phyloP scores from a whole-genome alignment of 2,329 filamentous ascomycete species.

The Fusarium sp. region DNA sequence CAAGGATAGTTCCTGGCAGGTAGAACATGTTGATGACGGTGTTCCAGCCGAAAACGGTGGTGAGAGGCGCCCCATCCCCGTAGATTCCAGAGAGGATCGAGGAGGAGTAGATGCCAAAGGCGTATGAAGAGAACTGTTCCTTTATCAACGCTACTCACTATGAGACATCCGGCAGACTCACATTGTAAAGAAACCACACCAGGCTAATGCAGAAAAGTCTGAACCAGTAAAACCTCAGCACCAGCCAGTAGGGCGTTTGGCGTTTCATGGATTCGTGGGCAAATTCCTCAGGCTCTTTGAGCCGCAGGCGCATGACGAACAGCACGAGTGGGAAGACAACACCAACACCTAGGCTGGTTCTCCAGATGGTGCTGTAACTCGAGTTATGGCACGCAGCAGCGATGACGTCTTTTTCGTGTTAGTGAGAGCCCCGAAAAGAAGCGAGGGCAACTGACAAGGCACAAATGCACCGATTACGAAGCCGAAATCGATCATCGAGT shows the following conservation, averaged over 20 bases:
- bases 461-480: conserved; percentile 85
- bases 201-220: conserved; percentile 74
- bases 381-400: conserved; percentile 65
- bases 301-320: conserved; percentile 74
- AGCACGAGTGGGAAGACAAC: conserved; percentile 79
- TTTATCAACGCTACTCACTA: background rate
- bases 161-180: conserved; percentile 46
- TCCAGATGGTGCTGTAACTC: conserved; percentile 81
- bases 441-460: conserved; percentile 56
- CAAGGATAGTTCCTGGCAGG: conserved; percentile 80
- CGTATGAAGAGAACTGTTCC: conserved; percentile 76
- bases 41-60: conserved; percentile 86
- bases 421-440: fast-evolving
- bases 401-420: conserved; percentile 53
- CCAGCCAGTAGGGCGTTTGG: conserved; percentile 64
- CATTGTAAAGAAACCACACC: conserved; percentile 88
- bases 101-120: conserved; percentile 85
- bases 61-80: conserved; percentile 67
- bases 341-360: conserved; percentile 80
- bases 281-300: conserved; percentile 83
- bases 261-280: conserved; percentile 73
- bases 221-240: conserved; percentile 74
- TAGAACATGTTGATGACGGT: conserved; percentile 90
- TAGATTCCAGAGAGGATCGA: conserved; percentile 75
- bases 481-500: conserved; percentile 84